Evolutionary conservation across 2,329 filamentous ascomycete genomes (phyloP).

Genomic region (Mycosphaerella arachidis): DNA sequence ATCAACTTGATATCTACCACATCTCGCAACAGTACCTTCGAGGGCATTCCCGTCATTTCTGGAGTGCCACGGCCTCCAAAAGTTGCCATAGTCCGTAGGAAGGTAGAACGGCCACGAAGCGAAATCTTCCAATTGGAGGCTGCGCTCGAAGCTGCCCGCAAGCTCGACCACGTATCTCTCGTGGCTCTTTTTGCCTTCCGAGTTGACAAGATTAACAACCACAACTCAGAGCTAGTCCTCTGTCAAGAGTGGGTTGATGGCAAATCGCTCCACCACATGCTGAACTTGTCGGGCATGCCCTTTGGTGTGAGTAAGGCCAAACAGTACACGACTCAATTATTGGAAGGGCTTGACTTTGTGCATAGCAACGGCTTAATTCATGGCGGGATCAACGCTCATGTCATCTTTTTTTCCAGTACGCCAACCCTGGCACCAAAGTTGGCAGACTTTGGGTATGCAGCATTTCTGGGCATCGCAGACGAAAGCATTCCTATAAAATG

Average conservation of each 20-base stretch:
- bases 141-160: slow-evolving; percentile 66
- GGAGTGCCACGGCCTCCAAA: slow-evolving; percentile 14
- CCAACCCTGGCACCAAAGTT: slow-evolving; percentile 55
- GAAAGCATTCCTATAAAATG: slow-evolving; percentile 19
- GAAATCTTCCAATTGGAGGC: slow-evolving; percentile 29
- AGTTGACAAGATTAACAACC: slow-evolving; percentile 22
- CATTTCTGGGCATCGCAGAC: slow-evolving; percentile 52
- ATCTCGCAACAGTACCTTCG: slow-evolving; percentile 12
- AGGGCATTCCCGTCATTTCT: slow-evolving; percentile 20
- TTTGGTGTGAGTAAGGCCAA: slow-evolving; percentile 57
- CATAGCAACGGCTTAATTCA: slow-evolving; percentile 82
- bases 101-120: slow-evolving; percentile 20
- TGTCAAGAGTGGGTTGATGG: slow-evolving; percentile 28
- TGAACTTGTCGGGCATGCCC: neutral
- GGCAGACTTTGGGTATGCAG: slow-evolving; percentile 67
- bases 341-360: slow-evolving; percentile 82
- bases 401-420: slow-evolving; percentile 22
- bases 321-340: slow-evolving; percentile 84
- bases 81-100: slow-evolving; percentile 27
- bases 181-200: slow-evolving; percentile 69
- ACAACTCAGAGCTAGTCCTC: slow-evolving; percentile 22
- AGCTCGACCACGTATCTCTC: slow-evolving; percentile 69
- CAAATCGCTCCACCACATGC: neutral
- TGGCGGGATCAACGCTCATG: slow-evolving; percentile 23
- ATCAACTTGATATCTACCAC: slow-evolving; percentile 16